Conservation (phyloP, 768 basidiomycete species). For the Galerina marginata region DNA sequence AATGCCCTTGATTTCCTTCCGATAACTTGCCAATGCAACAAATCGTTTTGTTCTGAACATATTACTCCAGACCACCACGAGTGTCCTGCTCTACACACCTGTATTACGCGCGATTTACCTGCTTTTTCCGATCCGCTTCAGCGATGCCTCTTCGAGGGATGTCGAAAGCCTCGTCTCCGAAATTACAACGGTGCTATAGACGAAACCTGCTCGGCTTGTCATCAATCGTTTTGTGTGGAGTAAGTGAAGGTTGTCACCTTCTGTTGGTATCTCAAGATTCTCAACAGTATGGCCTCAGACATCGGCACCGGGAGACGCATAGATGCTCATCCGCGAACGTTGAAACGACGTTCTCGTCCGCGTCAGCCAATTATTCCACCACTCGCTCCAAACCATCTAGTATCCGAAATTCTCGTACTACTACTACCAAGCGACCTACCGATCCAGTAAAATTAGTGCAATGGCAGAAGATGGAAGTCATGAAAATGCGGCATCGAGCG, state of each 20-base stretch:
- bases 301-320: constrained; percentile 71
- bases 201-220: constrained; percentile 57
- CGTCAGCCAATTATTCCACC: not conserved
- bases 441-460: constrained; percentile 62
- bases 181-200: constrained; percentile 37
- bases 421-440: constrained; percentile 39
- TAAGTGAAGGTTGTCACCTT: constrained; percentile 31
- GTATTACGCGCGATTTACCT: constrained; percentile 9
- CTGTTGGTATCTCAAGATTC: not conserved
- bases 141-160: constrained; percentile 56
- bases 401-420: constrained; percentile 21
- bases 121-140: constrained; percentile 37
- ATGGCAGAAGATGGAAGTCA: constrained; percentile 62
- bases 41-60: constrained; percentile 69
- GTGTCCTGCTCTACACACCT: constrained; percentile 42
- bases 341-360: constrained; percentile 23
- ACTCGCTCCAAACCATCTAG: not conserved
- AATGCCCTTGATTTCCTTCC: constrained; percentile 76
- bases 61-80: constrained; percentile 62
- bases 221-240: constrained; percentile 67
- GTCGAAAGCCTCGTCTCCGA: constrained; percentile 60
- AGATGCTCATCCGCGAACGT: constrained; percentile 44
- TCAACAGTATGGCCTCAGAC: constrained; percentile 46
- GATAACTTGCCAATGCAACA: constrained; percentile 67
- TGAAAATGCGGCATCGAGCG: constrained; percentile 80